A percentile compares a stretch with the other conserved stretches of the same genome.
These are phyloP conservation scores for Ophiosphaerella narmari DNA, from an alignment of 2,329 filamentous ascomycete species.

Conservation along the genomic window DNA sequence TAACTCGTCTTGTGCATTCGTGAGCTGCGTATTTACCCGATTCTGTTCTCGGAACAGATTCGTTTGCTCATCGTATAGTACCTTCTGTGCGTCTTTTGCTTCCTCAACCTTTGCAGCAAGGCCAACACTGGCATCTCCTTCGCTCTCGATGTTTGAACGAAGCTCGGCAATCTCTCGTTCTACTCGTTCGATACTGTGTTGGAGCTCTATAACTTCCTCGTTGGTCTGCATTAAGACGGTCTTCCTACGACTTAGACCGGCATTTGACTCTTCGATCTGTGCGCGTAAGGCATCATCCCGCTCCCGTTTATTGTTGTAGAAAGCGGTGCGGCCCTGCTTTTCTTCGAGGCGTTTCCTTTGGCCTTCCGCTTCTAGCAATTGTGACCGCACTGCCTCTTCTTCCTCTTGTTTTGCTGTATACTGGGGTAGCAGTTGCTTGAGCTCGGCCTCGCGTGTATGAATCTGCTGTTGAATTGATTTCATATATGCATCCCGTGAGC, in stretches of 20 bases:
- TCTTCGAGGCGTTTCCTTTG: slow-evolving; percentile 79
- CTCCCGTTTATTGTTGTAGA: slow-evolving; percentile 86
- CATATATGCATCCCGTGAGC: slow-evolving; percentile 73
- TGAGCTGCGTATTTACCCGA: slow-evolving; percentile 77
- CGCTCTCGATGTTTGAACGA: slow-evolving; percentile 75
- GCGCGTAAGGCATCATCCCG: slow-evolving; percentile 80
- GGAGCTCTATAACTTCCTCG: slow-evolving; percentile 77
- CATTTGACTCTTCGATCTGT: slow-evolving; percentile 80
- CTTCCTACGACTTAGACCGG: slow-evolving; percentile 77
- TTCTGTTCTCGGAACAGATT: slow-evolving; percentile 87
- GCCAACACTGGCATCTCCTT: slow-evolving; percentile 72
- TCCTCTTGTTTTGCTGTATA: slow-evolving; percentile 74
- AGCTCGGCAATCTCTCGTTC: slow-evolving; percentile 74
- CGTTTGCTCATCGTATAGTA: slow-evolving; percentile 83
- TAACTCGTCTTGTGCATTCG: slow-evolving; percentile 75
- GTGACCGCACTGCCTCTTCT: slow-evolving; percentile 71
- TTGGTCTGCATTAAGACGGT: slow-evolving; percentile 82
- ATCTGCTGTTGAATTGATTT: slow-evolving; percentile 75
- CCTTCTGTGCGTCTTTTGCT: slow-evolving; percentile 78
- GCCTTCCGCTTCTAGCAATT: slow-evolving; percentile 76
- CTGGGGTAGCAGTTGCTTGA: slow-evolving; percentile 74
- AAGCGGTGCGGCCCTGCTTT: slow-evolving; percentile 86
- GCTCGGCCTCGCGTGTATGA: slow-evolving; percentile 73
- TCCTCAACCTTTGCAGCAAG: slow-evolving; percentile 75
- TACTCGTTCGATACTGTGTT: slow-evolving; percentile 70